Conservation (phyloP, 805 yeast genomes). For the Wickerhamiella alocasiicola region DNA sequence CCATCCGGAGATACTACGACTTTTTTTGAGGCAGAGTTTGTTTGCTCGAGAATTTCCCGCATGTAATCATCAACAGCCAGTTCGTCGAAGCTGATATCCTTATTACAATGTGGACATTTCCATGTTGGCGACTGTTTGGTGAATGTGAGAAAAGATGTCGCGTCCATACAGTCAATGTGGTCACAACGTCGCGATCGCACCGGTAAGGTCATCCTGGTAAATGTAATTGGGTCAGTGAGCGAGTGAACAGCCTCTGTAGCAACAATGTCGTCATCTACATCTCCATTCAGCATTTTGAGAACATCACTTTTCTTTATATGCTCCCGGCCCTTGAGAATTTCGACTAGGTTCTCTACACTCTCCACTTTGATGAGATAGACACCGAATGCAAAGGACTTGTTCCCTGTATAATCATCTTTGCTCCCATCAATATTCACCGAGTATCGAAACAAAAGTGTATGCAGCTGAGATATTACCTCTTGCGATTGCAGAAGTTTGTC, state of each 20-base stretch:
- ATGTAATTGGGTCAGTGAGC: conserved; percentile 69
- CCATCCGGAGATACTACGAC: conserved; percentile 65
- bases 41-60: conserved; percentile 42
- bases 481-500: conserved; percentile 28
- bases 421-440: conserved; percentile 19
- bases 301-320: conserved; percentile 41
- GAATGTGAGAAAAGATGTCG: conserved; percentile 52
- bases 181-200: conserved; percentile 56
- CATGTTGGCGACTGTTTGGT: conserved; percentile 76
- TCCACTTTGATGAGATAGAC: conserved; percentile 46
- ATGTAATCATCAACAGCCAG: conserved; percentile 68
- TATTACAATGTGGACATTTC: conserved; percentile 77
- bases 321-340: conserved; percentile 33
- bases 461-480: neutral
- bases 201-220: conserved; percentile 57
- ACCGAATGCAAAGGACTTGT: conserved; percentile 30
- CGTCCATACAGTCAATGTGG: conserved; percentile 86
- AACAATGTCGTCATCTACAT: conserved; percentile 56
- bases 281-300: conserved; percentile 27
- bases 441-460: neutral
- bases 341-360: conserved; percentile 33
- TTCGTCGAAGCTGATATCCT: conserved; percentile 38
- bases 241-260: conserved; percentile 55
- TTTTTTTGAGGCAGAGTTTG: conserved; percentile 45
- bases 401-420: conserved; percentile 40